These are phyloP conservation scores for Aureobasidium sp. DNA, from an alignment of 2,329 filamentous ascomycete species.

Conservation along the genomic window DNA sequence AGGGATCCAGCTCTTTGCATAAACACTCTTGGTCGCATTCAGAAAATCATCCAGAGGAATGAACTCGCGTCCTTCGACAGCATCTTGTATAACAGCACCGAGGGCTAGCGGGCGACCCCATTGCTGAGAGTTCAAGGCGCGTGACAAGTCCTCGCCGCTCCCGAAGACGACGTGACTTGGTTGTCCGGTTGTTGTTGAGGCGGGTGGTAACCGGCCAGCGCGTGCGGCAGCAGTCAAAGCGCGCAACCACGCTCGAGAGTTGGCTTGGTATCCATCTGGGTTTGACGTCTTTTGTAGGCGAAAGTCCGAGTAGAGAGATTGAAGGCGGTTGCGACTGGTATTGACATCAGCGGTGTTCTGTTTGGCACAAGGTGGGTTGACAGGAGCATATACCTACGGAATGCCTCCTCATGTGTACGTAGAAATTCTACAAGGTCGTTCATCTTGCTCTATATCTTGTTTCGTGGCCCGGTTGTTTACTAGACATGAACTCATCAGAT, in stretches of 20 bases:
- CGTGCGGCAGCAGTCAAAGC: slow-evolving; percentile 63
- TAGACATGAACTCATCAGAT: not conserved
- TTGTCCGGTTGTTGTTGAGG: slow-evolving; percentile 18
- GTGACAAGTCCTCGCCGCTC: slow-evolving; percentile 56
- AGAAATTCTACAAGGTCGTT: slow-evolving; percentile 56
- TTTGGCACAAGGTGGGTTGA: slow-evolving; percentile 14
- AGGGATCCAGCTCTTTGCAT: slow-evolving; percentile 60
- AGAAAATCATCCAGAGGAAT: slow-evolving; percentile 66
- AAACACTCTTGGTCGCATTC: slow-evolving; percentile 60
- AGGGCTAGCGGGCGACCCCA: slow-evolving; percentile 77
- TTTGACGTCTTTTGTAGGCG: slow-evolving; percentile 65
- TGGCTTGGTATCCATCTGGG: slow-evolving; percentile 77
- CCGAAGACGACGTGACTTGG: slow-evolving; percentile 41
- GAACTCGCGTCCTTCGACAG: slow-evolving; percentile 60
- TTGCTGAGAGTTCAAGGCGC: slow-evolving; percentile 65
- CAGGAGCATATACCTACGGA: slow-evolving; percentile 33
- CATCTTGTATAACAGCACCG: slow-evolving; percentile 70
- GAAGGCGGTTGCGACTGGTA: slow-evolving; percentile 59
- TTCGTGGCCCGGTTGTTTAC: not conserved
- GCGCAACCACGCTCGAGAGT: slow-evolving; percentile 69
- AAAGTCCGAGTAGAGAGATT: slow-evolving; percentile 86
- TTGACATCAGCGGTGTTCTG: not conserved
- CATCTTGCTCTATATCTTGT: not conserved
- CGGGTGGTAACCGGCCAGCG: slow-evolving; percentile 47
- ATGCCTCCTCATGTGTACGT: slow-evolving; percentile 42